Percentiles rank a stretch among this genome's conserved stretches.
Evolutionary conservation across 192 early-diverging fungal genomes (phyloP).

Genomic region (Backusella macrospora): DNA sequence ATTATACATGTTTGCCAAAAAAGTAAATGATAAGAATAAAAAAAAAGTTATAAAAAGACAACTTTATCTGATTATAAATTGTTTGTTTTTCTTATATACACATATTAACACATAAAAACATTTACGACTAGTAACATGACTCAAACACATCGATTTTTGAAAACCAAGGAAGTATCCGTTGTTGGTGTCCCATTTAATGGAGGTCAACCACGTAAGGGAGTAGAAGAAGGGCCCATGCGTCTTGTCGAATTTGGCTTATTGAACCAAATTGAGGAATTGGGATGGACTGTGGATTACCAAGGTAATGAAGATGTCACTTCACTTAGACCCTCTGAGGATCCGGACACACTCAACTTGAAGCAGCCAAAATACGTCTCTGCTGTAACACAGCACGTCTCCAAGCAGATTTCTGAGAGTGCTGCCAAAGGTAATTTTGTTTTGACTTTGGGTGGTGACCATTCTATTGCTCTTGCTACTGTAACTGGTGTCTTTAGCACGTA

Average conservation of each 20-base stretch:
- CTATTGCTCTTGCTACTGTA: slow-evolving; percentile 90
- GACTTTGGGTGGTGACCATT: slow-evolving; percentile 97
- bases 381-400: slow-evolving; percentile 71
- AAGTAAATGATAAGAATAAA: not conserved
- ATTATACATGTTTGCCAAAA: not conserved
- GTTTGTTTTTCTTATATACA: not conserved
- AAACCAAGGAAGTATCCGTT: slow-evolving; percentile 21
- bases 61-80: slow-evolving; percentile 5
- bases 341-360: slow-evolving; percentile 79
- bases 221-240: slow-evolving; percentile 85
- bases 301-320: slow-evolving; percentile 72
- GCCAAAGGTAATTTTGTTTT: slow-evolving; percentile 75
- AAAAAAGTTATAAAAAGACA: slow-evolving; percentile 10
- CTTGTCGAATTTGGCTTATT: slow-evolving; percentile 86
- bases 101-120: not conserved
- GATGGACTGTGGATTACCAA: slow-evolving; percentile 79
- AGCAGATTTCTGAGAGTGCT: slow-evolving; percentile 66
- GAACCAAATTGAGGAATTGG: slow-evolving; percentile 78
- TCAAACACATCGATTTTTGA: slow-evolving; percentile 17
- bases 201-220: slow-evolving; percentile 68
- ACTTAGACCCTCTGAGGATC: slow-evolving; percentile 69
- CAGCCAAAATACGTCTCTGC: slow-evolving; percentile 81
- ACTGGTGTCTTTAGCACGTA: slow-evolving; percentile 76
- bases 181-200: slow-evolving; percentile 36
- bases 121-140: not conserved